Evolutionary conservation across 2,329 filamentous ascomycete species (phyloP).

Genomic region (Rugonectria rugulosa): DNA sequence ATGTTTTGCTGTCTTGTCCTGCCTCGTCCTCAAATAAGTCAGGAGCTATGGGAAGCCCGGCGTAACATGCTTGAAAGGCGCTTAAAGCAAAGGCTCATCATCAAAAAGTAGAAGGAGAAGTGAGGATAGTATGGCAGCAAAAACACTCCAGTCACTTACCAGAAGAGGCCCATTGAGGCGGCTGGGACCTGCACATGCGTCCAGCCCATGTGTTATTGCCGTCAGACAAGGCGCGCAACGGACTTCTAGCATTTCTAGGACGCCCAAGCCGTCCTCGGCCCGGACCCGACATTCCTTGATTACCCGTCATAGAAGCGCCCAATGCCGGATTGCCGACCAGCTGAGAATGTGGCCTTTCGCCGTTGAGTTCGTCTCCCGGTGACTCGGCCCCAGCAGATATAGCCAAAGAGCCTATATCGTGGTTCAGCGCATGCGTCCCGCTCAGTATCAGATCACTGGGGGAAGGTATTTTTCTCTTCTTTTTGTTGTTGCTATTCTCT

Average conservation of each 20-base stretch:
- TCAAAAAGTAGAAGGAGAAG: not conserved
- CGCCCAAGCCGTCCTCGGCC: conserved; percentile 86
- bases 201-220: conserved; percentile 63
- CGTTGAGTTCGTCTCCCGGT: conserved; percentile 42
- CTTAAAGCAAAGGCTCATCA: no score
- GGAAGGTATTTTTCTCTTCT: conserved; percentile 97
- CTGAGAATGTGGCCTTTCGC: conserved; percentile 34
- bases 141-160: conserved; percentile 49
- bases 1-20: no score
- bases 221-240: conserved; percentile 67
- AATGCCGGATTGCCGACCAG: conserved; percentile 43
- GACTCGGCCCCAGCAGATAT: conserved; percentile 34
- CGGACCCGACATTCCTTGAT: conserved; percentile 77
- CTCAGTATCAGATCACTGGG: conserved; percentile 72
- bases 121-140: not conserved
- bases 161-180: conserved; percentile 54
- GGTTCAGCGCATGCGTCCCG: conserved; percentile 47
- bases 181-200: conserved; percentile 55
- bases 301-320: conserved; percentile 59
- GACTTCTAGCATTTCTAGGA: conserved; percentile 66
- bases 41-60: no score
- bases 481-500: conserved; percentile 99
- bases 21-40: no score
- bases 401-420: conserved; percentile 51
- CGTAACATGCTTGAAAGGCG: no score